Base-by-base conservation (phyloP, 1,284 basidiomycete species). In the Pholiota adiposa region DNA sequence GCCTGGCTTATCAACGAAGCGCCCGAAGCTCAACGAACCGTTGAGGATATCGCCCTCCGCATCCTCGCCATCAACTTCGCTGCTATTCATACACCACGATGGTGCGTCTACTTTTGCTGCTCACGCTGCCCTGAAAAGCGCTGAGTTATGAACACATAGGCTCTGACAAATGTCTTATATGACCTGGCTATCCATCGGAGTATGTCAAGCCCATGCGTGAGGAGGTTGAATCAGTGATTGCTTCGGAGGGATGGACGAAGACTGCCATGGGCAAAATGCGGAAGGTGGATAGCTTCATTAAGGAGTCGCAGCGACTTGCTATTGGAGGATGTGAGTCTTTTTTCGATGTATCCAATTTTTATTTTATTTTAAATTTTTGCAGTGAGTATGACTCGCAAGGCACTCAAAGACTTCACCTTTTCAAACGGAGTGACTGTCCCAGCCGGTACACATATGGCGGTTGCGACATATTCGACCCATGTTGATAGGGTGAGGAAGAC, bases 191-290 rank as follows among this genome's bases (percentile, higher is more conserved):
- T 69, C 0, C 61, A 74, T 60, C 79, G 0, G 73, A 79, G 59
- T 76, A 75, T 53, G 63, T 75, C 2, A 60, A 66, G 1, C 72
- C 76, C 2, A 66, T 84, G 51, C 75, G 82, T 0, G 75, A 80
- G 31, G 83, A 84, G 59, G 69, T 79, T 0, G 71, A 78, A 50
- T 51, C 53, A 0, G 67, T 77, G 4, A 57, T 79, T 7, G 57
- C 61, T 0, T 60, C 72, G 21, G 70, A 79, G 9, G 79, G 79
- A 0, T 82, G 79, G 80, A 78, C 74, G 0, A 79, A 80, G 58
- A 60, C 50, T 0, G 73, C 76, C 0, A 61, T 83, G 53, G 66
- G 52, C 2, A 61, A 59, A 31, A 60, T 69, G 52, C 54, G 51
- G 19, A 67, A 66, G 23, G 7, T 67, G 29, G 67, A 69, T 18